phyloP scores from a whole-genome alignment of 805 yeast species.

The Lipomyces orientalis region DNA sequence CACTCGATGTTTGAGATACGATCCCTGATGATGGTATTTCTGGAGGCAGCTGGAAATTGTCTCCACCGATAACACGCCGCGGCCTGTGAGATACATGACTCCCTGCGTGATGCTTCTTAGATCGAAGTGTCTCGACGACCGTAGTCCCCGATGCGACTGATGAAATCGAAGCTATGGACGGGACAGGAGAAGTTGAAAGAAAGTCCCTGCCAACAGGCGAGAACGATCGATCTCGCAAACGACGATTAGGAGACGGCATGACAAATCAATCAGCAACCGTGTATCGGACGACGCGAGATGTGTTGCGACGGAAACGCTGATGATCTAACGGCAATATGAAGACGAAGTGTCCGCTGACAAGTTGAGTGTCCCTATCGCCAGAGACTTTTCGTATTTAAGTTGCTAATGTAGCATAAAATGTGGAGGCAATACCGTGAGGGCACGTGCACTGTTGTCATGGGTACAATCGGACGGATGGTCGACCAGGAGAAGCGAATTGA shows the following conservation, averaged over 20 bases:
- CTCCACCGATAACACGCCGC: conserved; percentile 28
- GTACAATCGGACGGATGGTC: background rate
- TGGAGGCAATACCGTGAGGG: background rate
- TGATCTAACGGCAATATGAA: background rate
- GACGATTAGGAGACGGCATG: conserved; percentile 25
- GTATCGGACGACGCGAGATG: background rate
- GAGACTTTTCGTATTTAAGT: background rate
- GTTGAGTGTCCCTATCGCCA: background rate
- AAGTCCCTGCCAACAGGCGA: conserved; percentile 22
- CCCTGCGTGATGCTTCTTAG: conserved; percentile 18
- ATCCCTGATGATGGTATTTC: conserved; percentile 7
- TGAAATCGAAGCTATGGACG: conserved; percentile 28
- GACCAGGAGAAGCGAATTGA: background rate
- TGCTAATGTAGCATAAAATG: background rate
- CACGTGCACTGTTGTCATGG: background rate
- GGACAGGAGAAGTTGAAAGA: conserved; percentile 24
- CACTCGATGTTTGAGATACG: background rate
- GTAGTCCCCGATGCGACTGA: conserved; percentile 9
- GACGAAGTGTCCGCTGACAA: background rate
- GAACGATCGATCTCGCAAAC: conserved; percentile 25
- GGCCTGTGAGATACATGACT: conserved; percentile 19
- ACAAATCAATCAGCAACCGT: background rate
- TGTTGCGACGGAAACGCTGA: background rate
- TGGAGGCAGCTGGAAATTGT: conserved; percentile 25
- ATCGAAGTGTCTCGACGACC: conserved; percentile 29